These are phyloP conservation scores for Phaeosphaeriaceae sp. DNA, from an alignment of 2,329 filamentous ascomycete genomes.

Conservation along the genomic window DNA sequence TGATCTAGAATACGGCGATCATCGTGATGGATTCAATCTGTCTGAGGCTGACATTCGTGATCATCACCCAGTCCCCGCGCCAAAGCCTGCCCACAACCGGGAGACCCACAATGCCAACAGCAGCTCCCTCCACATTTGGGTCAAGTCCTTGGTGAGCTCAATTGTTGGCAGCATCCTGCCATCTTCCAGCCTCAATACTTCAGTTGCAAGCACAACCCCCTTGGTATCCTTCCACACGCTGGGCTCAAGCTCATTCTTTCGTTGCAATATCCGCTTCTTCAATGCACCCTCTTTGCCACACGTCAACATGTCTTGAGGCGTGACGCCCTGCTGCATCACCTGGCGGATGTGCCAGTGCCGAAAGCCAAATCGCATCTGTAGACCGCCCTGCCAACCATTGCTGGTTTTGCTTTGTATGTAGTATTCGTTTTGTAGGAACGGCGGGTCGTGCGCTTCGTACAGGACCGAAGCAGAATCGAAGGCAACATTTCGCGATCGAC, in stretches of 20 bases:
- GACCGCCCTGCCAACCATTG: conserved; percentile 21
- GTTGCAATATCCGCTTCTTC: conserved; percentile 7
- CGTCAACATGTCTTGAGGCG: conserved; percentile 22
- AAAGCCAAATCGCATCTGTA: conserved; percentile 26
- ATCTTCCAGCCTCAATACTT: conserved; percentile 21
- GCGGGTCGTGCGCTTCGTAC: conserved; percentile 36
- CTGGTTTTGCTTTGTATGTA: conserved; percentile 24
- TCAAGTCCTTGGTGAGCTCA: conserved; percentile 25
- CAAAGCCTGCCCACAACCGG: conserved; percentile 34
- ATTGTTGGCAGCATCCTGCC: conserved; percentile 30
- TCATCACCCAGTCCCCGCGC: conserved; percentile 12
- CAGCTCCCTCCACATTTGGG: conserved; percentile 33
- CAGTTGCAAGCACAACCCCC: conserved; percentile 28
- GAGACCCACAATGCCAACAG: conserved; percentile 31
- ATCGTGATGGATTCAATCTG: neutral
- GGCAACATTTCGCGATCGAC: conserved; percentile 17
- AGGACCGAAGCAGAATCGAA: conserved; percentile 25
- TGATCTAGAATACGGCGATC: neutral
- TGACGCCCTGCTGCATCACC: conserved; percentile 16
- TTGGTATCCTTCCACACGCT: conserved; percentile 30
- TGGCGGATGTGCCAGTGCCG: conserved; percentile 28
- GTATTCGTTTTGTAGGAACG: conserved; percentile 28
- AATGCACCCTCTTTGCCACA: conserved; percentile 28
- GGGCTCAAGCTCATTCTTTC: conserved; percentile 23
- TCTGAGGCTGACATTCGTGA: neutral